Evolutionary conservation across 2,329 filamentous ascomycete species (phyloP).

Genomic region (Curvularia lunata): DNA sequence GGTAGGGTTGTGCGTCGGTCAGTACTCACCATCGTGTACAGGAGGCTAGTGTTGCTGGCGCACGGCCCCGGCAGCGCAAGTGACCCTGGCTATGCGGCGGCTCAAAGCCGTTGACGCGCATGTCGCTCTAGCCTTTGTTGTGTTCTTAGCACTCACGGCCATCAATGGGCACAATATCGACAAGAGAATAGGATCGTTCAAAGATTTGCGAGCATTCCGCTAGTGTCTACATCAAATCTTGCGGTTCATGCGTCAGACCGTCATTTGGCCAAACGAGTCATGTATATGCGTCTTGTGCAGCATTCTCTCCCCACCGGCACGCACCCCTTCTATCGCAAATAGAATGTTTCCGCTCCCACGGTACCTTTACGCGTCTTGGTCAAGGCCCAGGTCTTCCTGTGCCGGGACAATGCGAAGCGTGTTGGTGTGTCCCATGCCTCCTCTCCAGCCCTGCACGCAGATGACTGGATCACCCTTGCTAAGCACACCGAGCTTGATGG

Average conservation of each 20-base stretch:
- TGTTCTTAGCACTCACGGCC: background rate
- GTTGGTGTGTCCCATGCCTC: constrained; percentile 91
- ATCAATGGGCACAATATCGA: background rate
- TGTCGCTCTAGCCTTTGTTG: background rate
- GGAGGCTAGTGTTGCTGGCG: constrained; percentile 17
- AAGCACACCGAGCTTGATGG: constrained; percentile 80
- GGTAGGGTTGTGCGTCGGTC: constrained; percentile 21
- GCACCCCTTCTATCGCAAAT: constrained; percentile 23
- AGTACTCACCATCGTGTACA: constrained; percentile 20
- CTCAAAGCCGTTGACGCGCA: constrained; percentile 5
- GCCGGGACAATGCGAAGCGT: constrained; percentile 65
- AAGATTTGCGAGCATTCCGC: constrained; percentile 26
- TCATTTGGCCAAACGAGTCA: constrained; percentile 36
- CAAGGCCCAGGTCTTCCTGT: constrained; percentile 57
- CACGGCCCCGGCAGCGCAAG: constrained; percentile 4
- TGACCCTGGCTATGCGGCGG: constrained; percentile 4
- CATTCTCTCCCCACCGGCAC: constrained; percentile 18
- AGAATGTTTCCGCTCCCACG: constrained; percentile 12
- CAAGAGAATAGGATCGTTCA: constrained; percentile 9
- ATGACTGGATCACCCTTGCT: constrained; percentile 75
- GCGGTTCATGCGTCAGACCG: constrained; percentile 28
- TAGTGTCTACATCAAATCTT: constrained; percentile 35
- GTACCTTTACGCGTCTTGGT: constrained; percentile 51
- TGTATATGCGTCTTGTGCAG: constrained; percentile 23
- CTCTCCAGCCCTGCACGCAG: constrained; percentile 89